A percentile compares a stretch with the other conserved stretches of the same genome.
phyloP scores from a whole-genome alignment of 1,284 basidiomycete genomes.

The Leccinum huronense region DNA sequence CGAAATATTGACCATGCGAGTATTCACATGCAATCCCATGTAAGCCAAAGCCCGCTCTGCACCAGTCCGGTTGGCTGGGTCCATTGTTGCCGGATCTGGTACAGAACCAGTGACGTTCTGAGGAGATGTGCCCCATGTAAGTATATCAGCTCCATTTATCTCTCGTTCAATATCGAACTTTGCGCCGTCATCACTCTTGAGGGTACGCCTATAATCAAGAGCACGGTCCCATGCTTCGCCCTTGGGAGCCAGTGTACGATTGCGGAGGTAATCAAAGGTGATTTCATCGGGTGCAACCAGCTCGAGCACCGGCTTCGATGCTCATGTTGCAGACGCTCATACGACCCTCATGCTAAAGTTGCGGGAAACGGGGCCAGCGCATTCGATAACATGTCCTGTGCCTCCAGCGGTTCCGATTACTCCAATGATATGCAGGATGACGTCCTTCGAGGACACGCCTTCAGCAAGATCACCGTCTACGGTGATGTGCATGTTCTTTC shows the following conservation, averaged over 20 bases:
- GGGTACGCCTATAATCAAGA: conserved; percentile 84
- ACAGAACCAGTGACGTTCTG: conserved; percentile 89
- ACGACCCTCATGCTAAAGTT: conserved; percentile 89
- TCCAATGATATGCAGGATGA: conserved; percentile 93
- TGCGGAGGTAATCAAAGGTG: conserved; percentile 86
- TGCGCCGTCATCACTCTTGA: conserved; percentile 85
- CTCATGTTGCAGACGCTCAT: conserved; percentile 99
- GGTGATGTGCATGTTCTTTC: conserved; percentile 94
- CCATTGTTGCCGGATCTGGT: conserved; percentile 77
- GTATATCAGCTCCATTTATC: conserved; percentile 85
- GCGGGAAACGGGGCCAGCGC: conserved; percentile 88
- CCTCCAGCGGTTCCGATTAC: conserved; percentile 94
- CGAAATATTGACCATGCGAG: conserved; percentile 80
- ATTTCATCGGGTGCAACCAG: conserved; percentile 91
- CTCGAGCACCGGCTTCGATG: conserved; percentile 93
- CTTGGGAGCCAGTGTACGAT: conserved; percentile 82
- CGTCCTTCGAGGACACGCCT: conserved; percentile 93
- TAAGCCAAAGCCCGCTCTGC: conserved; percentile 84
- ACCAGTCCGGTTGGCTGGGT: conserved; percentile 66
- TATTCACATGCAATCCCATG: conserved; percentile 88
- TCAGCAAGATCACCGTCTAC: conserved; percentile 85
- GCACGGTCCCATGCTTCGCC: conserved; percentile 91
- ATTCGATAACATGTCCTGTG: conserved; percentile 92
- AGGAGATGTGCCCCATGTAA: conserved; percentile 96
- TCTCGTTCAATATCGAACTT: conserved; percentile 88